Conservation (phyloP, 306 rosid species). For the Prunus mongolica region DNA sequence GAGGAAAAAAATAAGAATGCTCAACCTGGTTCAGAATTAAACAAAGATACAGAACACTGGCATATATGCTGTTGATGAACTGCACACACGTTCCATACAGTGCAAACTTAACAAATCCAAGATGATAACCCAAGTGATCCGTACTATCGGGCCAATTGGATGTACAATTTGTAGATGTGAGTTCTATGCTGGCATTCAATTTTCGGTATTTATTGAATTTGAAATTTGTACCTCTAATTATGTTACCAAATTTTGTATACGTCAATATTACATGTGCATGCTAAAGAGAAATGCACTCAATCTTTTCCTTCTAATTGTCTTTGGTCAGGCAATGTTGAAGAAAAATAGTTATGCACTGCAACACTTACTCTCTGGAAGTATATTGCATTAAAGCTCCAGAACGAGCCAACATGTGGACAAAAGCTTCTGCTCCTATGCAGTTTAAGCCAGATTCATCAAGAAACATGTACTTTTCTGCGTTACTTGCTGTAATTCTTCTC, state of each 20-base stretch:
- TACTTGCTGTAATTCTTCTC: conserved; percentile 46
- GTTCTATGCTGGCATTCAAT: not conserved
- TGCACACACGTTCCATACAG: conserved; percentile 9
- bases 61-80: not conserved
- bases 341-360: conserved; percentile 24
- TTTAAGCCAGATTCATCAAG: conserved; percentile 44
- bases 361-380: conserved; percentile 70
- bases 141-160: not conserved
- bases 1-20: conserved; percentile 21
- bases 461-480: conserved; percentile 58
- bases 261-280: conserved; percentile 5
- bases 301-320: not conserved
- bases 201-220: not conserved
- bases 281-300: not conserved
- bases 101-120: conserved; percentile 11
- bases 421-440: conserved; percentile 59
- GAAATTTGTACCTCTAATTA: not conserved
- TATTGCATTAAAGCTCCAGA: conserved; percentile 61
- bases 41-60: not conserved
- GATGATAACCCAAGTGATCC: conserved; percentile 9
- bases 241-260: conserved; percentile 5
- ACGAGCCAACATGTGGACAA: conserved; percentile 51
- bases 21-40: not conserved
- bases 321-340: conserved; percentile 1
- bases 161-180: not conserved